Percentiles rank a stretch among this genome's conserved stretches.
Evolutionary conservation across 768 basidiomycete genomes (phyloP).

Genomic region (Boletus tomentosulus): DNA sequence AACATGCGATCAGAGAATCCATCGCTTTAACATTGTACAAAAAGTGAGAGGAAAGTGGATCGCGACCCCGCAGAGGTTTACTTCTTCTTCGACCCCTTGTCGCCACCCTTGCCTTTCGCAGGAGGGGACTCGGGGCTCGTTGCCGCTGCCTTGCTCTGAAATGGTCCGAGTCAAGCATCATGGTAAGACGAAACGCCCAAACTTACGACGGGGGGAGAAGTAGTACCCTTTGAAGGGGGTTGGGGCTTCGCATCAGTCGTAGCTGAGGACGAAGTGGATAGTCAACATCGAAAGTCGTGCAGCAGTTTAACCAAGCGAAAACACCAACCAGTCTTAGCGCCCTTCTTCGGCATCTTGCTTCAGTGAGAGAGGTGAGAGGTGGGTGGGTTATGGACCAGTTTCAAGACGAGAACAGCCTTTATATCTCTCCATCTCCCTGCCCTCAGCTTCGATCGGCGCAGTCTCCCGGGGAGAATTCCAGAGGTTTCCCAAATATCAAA

Average conservation of each 20-base stretch:
- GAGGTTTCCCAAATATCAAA: constrained; percentile 5
- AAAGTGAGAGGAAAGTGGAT: background rate
- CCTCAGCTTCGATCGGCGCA: constrained; percentile 24
- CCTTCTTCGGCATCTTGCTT: constrained; percentile 25
- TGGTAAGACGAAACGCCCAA: background rate
- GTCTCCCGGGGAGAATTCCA: constrained; percentile 4
- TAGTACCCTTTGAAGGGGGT: constrained; percentile 19
- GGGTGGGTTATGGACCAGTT: background rate
- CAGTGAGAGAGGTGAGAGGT: constrained; percentile 1
- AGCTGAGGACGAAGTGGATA: constrained; percentile 1
- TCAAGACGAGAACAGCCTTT: constrained; percentile 13
- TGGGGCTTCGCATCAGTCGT: constrained; percentile 11
- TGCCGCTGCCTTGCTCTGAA: constrained; percentile 19
- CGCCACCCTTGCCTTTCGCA: constrained; percentile 23
- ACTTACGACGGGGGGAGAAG: constrained; percentile 19
- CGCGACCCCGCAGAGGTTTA: constrained; percentile 5
- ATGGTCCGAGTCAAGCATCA: background rate
- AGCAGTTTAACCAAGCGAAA: constrained; percentile 11
- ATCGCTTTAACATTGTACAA: constrained; percentile 7
- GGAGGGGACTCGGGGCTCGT: constrained; percentile 25
- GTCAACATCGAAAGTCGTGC: constrained; percentile 8
- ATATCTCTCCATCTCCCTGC: constrained; percentile 24
- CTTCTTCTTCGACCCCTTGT: constrained; percentile 30
- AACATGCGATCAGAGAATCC: background rate
- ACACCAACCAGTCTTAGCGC: constrained; percentile 21